Conservation (phyloP, 805 yeast genomes). For the Candida ulmi region DNA sequence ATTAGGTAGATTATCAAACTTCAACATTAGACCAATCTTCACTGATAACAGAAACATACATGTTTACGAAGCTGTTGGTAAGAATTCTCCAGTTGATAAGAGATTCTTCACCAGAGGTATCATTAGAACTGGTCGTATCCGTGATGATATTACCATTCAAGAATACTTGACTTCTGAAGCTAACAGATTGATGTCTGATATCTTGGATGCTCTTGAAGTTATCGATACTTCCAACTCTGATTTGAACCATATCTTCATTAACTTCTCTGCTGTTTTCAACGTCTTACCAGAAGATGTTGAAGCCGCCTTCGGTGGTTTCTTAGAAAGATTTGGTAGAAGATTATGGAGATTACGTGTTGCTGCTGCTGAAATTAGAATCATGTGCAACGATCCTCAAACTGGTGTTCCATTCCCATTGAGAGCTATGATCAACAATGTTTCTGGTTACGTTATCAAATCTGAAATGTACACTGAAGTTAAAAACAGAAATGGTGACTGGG, state of each 20-base stretch:
- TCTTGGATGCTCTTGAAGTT: conserved; percentile 90
- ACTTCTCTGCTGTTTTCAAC: conserved; percentile 93
- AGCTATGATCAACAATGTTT: conserved; percentile 92
- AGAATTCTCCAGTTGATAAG: conserved; percentile 88
- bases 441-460: conserved; percentile 95
- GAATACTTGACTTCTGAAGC: conserved; percentile 96
- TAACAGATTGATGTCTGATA: conserved; percentile 91
- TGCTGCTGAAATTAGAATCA: conserved; percentile 95
- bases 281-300: conserved; percentile 94
- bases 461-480: conserved; percentile 93
- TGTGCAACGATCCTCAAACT: conserved; percentile 82
- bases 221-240: conserved; percentile 94
- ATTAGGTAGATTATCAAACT: conserved; percentile 88
- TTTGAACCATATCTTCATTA: conserved; percentile 93
- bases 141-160: conserved; percentile 88
- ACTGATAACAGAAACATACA: conserved; percentile 97
- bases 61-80: conserved; percentile 94
- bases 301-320: conserved; percentile 95
- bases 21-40: conserved; percentile 89
- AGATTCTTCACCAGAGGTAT: conserved; percentile 97
- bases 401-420: conserved; percentile 93
- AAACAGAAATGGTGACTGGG: conserved; percentile 92
- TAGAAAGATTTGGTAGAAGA: conserved; percentile 95
- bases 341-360: conserved; percentile 95
- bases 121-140: conserved; percentile 90